Evolutionary conservation across 805 yeast species (phyloP), one percentile per base, ranked within the genome.

Genomic region (Wickerhamiella galacta): DNA sequence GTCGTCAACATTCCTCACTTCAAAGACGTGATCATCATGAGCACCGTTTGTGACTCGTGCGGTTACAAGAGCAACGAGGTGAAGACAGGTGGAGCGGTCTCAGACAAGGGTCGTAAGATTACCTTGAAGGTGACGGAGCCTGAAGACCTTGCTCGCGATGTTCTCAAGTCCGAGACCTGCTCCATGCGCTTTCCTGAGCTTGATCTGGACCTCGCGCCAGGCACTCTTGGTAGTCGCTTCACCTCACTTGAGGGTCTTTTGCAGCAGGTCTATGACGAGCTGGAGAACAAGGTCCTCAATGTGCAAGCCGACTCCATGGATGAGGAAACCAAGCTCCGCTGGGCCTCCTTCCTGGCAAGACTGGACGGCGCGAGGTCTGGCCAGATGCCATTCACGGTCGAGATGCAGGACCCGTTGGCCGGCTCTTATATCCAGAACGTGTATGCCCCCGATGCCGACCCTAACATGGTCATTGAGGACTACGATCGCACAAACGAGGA

Each of bases 391-490:
- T 85, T 90, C 58, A 87, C 95, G 1, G 66, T 90, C 22, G 53
- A 70, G 26, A 78, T 90, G 92, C 83, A 74, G 42, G 99, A 90
- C 57, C 98, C 99, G 5, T 60, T 90, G 47, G 94, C 95, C 14
- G 76, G 93, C 4, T 82, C 95, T 1, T 90, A 90, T 50, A 78
- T 90, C 41, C 99, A 90, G 58, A 90, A 90, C 52, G 90, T 87
- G n/a, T 90, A 85, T 51, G 99, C 99, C 22, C 99, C 99, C 18
- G 99, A 90, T 58, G 70, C 70, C 26, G 99, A 90, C 58, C 99
- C 99, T 43, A 81, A 87, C 53, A 90, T 90, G 96, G 64, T 54
- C 26, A 70, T 79, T 39, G 94, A 78, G 57, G 95, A 90, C 37
- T 81, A 71, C 45, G 93, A 82, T 44, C 78, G 99, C 63, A 75